Conservation (phyloP, 208 protist genomes). For the Wallacemonas sp. region DNA sequence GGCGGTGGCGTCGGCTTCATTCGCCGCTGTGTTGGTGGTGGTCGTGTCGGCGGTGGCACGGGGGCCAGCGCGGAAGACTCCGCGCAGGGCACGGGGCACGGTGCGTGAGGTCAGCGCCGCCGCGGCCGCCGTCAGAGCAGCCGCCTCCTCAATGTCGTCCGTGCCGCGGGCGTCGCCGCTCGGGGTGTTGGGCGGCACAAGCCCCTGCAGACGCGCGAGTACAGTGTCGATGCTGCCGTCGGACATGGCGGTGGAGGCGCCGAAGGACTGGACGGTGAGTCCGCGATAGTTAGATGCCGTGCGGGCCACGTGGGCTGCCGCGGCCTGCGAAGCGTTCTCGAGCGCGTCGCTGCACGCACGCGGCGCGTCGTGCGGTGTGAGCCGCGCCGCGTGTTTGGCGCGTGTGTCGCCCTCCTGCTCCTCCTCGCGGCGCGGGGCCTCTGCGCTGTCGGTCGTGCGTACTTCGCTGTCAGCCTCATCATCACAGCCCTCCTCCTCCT, state of each 20-base stretch:
- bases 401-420: too few species aligned
- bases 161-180: constrained; percentile 9
- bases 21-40: too few species aligned
- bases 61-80: not conserved
- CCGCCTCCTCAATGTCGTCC: constrained; percentile 4
- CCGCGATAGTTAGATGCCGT: not conserved
- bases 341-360: not conserved
- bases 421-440: too few species aligned
- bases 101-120: not conserved
- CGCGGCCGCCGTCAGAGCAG: constrained; percentile 3
- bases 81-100: not conserved
- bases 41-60: not conserved
- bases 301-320: not conserved
- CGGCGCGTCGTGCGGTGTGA: not conserved
- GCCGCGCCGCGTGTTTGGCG: too few species aligned
- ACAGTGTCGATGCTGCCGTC: constrained; percentile 10
- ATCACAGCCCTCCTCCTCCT: too few species aligned
- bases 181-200: constrained; percentile 4
- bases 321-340: too few species aligned
- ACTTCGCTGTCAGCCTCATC: too few species aligned
- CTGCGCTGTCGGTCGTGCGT: too few species aligned
- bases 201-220: not conserved
- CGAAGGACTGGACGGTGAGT: not conserved
- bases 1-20: too few species aligned
- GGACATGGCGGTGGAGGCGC: not conserved